These are phyloP conservation scores for Amaranthus hypochondriacus DNA, from an alignment of 148 eudicot genomes.

Conservation along the genomic window DNA sequence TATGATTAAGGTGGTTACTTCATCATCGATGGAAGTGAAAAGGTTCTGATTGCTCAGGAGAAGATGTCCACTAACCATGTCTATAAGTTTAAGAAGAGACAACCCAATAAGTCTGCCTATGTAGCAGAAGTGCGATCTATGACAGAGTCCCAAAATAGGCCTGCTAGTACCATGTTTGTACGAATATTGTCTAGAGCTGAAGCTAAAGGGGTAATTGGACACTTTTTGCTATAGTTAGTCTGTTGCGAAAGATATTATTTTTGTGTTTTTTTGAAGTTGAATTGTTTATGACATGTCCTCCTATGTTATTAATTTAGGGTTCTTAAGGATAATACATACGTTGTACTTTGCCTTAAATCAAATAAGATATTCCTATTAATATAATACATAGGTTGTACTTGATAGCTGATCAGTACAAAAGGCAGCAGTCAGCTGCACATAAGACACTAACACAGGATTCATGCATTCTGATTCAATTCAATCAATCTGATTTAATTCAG, in stretches of 20 bases:
- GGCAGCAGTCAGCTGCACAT: too few species aligned
- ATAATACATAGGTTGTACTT: too few species aligned
- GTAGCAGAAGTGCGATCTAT: conserved; percentile 96
- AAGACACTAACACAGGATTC: too few species aligned
- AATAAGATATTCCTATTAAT: conserved; percentile 78
- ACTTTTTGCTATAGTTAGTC: not conserved
- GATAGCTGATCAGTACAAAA: too few species aligned
- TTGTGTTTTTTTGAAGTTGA: not conserved
- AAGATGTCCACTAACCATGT: conserved; percentile 99
- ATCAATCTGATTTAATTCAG: too few species aligned
- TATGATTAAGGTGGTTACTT: conserved; percentile 97
- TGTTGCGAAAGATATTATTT: not conserved
- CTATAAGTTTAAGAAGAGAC: conserved; percentile 94
- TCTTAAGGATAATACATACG: conserved; percentile 95
- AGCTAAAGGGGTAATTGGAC: conserved; percentile 85
- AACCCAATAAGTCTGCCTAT: conserved; percentile 95
- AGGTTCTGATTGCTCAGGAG: conserved; percentile 97
- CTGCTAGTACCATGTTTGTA: conserved; percentile 97
- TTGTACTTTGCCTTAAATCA: conserved; percentile 90
- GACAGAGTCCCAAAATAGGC: conserved; percentile 94
- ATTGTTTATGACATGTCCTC: not conserved
- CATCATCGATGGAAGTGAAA: conserved; percentile 97
- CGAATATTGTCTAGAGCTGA: conserved; percentile 93
- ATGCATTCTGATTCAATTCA: too few species aligned
- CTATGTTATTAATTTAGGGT: conserved; percentile 48